Conservation (phyloP, 331 rosid genomes). For the Rosa hybrid region DNA sequence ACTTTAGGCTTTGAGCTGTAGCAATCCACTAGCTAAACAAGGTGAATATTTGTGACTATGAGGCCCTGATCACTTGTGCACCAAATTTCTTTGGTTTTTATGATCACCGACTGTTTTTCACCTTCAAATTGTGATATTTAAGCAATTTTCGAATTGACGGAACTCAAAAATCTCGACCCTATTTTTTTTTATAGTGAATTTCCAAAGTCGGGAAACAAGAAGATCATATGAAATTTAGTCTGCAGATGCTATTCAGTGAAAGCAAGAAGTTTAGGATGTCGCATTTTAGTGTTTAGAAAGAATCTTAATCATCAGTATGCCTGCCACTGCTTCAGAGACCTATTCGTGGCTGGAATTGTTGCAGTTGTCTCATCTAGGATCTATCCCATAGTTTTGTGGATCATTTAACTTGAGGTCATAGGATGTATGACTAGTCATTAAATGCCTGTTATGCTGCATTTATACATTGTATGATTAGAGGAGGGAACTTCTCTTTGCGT, state of each 20-base stretch:
- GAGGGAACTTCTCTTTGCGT: neutral
- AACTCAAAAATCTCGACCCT: neutral
- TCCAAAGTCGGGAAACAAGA: neutral
- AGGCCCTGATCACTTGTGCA: neutral
- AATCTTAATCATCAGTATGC: neutral
- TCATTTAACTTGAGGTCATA: neutral
- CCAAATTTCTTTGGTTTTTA: neutral
- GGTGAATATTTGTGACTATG: neutral
- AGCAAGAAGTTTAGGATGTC: neutral
- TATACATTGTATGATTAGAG: neutral
- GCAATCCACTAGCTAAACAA: neutral
- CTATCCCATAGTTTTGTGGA: neutral
- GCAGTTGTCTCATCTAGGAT: neutral
- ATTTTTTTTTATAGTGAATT: too few species aligned
- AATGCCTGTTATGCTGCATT: neutral
- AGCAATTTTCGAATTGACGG: neutral
- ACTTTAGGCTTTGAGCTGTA: neutral
- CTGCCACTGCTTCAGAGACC: neutral
- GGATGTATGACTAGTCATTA: neutral
- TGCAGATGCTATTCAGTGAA: neutral
- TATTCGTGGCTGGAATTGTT: neutral
- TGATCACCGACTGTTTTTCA: neutral
- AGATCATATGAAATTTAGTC: neutral
- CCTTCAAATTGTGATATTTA: neutral
- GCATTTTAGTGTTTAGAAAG: neutral